Base-by-base conservation (phyloP, 768 basidiomycete genomes). In the Tylopilus subfusipes region DNA sequence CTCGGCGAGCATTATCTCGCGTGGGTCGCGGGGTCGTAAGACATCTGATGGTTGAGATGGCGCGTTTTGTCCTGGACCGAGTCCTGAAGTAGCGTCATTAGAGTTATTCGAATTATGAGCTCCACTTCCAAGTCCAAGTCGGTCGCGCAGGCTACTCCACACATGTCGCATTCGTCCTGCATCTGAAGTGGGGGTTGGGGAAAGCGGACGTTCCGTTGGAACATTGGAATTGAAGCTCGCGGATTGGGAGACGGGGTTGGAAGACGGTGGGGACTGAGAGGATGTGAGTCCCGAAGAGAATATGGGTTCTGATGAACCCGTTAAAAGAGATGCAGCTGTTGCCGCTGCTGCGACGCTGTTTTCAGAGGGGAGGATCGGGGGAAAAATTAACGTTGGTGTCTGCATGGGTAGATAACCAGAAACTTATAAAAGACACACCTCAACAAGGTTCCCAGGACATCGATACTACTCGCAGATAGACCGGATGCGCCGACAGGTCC, bases 331-430 rank as follows among this genome's bases (percentile, higher is more conserved):
- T 9, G 88, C 89, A 2, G 91, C 90, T 1, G 90, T 92, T n/a
- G 91, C 91, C 11, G 91, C 88, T n/a, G 91, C 90, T 4, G 91
- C 91, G 30, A 93, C 91, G 61, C 91, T 89, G 57, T 46, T 66
- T 19, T 18, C 4, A 36, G n/a, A 30, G 19, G 18, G 11, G 46
- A 9, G 50, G 47, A n/a, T 29, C 38, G 38, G 48, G 39, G 42
- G 10, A 40, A 30, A 27, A 34, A 12, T 48, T 29, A 25, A 24
- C 16, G 33, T 53, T 13, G 21, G 45, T 45, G 22, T 39, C 12
- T 16, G 21, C 30, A 13, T 46, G 29, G 18, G n/a, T 25, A 27
- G n/a, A 25, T 24, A 42, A 21, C 7, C 2, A 44, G 4, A 29
- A 16, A 1, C 4, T 29, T 14, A 34, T 33, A 42, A 48, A 40